Conservation (phyloP, 345 rosid genomes). For the Ailanthus altissimus region DNA sequence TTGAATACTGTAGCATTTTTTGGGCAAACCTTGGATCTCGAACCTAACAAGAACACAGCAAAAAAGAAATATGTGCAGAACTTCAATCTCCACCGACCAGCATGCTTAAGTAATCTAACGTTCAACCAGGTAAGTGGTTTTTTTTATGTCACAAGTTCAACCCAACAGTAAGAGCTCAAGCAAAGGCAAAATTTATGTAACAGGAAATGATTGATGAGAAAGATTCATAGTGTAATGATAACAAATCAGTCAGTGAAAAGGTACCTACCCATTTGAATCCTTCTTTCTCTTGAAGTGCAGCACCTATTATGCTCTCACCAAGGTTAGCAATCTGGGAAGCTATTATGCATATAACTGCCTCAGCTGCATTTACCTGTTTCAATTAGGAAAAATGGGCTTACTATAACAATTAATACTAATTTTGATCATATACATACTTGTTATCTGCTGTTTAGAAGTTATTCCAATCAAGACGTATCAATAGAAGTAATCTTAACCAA, state of each 20-base stretch:
- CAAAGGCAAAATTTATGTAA: not conserved
- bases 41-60: not conserved
- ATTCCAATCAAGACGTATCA: not conserved
- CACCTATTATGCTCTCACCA: slow-evolving; percentile 95
- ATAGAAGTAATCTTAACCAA: not conserved
- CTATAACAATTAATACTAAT: not conserved
- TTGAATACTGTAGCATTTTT: not conserved
- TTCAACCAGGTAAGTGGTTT: not conserved
- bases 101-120: slow-evolving; percentile 3
- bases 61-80: not conserved
- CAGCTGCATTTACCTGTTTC: slow-evolving; percentile 63
- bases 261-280: slow-evolving; percentile 81
- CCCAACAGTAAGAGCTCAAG: not conserved
- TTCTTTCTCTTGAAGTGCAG: slow-evolving; percentile 78
- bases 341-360: slow-evolving; percentile 73
- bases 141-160: not conserved
- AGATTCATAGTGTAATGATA: not conserved
- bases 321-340: slow-evolving; percentile 95
- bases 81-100: not conserved
- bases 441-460: not conserved
- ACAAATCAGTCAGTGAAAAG: not conserved
- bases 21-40: not conserved
- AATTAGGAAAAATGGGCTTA: not conserved
- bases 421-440: not conserved
- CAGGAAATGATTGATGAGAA: not conserved